Conservation (phyloP, 805 yeast species). For the Saccharomycodes ludwigii region DNA sequence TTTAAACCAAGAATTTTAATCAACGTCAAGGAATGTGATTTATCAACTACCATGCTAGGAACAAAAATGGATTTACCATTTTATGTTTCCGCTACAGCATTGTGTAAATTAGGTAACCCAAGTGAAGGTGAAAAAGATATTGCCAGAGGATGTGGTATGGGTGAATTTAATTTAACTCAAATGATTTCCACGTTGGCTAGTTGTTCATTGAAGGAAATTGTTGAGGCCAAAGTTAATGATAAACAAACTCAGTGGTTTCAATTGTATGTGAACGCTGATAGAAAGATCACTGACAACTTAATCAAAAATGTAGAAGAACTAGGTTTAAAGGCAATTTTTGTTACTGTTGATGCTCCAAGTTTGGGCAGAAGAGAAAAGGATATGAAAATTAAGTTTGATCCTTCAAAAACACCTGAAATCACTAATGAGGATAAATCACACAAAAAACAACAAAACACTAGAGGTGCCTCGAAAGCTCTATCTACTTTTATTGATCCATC, state of each 20-base stretch:
- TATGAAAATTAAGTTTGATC: conserved; percentile 49
- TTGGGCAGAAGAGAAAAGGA: conserved; percentile 88
- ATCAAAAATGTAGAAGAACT: conserved; percentile 61
- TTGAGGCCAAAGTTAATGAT: conserved; percentile 48
- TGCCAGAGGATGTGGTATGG: conserved; percentile 69
- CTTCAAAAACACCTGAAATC: conserved; percentile 21
- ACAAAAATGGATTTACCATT: conserved; percentile 59
- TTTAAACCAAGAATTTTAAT: conserved; percentile 77
- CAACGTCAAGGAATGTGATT: conserved; percentile 65
- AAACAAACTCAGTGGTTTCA: conserved; percentile 80
- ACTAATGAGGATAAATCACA: conserved; percentile 37
- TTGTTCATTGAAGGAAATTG: conserved; percentile 76
- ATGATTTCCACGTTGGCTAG: conserved; percentile 92
- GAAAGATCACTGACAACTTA: conserved; percentile 46
- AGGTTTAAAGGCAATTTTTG: conserved; percentile 72
- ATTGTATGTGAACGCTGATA: conserved; percentile 69
- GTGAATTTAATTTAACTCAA: conserved; percentile 48
- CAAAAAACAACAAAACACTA: conserved; percentile 44
- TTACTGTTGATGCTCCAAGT: conserved; percentile 90
- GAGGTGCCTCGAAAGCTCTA: conserved; percentile 81
- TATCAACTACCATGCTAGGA: conserved; percentile 69
- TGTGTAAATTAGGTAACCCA: conserved; percentile 83
- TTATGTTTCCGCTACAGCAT: conserved; percentile 84
- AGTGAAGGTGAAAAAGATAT: conserved; percentile 77
- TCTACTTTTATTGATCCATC: conserved; percentile 73